These are phyloP conservation scores for Amphirosellinia nigrospora DNA, from an alignment of 495 filamentous ascomycete species.

Conservation along the genomic window DNA sequence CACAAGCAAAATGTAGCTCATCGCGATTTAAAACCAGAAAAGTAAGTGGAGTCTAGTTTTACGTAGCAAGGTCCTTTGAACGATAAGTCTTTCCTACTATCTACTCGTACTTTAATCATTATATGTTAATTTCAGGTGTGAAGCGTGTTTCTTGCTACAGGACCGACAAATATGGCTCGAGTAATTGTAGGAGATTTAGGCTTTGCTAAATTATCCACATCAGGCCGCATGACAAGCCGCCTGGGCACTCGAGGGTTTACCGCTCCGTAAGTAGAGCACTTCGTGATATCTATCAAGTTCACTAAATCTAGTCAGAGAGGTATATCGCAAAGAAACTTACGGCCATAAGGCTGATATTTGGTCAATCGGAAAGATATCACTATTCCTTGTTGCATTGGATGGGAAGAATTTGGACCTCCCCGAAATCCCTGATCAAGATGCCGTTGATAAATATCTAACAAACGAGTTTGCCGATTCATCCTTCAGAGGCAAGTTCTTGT, in stretches of 20 bases:
- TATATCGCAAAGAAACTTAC: conserved; percentile 31
- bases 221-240: conserved; percentile 62
- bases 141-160: conserved; percentile 71
- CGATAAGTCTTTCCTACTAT: too few species aligned
- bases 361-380: conserved; percentile 36
- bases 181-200: conserved; percentile 81
- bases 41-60: conserved; percentile 41
- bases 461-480: conserved; percentile 40
- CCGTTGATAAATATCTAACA: conserved; percentile 28
- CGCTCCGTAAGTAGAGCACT: conserved; percentile 67
- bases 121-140: neutral
- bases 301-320: conserved; percentile 32
- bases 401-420: conserved; percentile 38
- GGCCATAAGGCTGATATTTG: conserved; percentile 51
- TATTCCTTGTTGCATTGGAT: conserved; percentile 26
- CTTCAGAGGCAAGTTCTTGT: conserved; percentile 36
- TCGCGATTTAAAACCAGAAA: conserved; percentile 95
- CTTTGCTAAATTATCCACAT: conserved; percentile 53
- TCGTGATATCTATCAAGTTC: neutral
- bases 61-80: too few species aligned
- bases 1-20: conserved; percentile 83
- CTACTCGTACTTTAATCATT: neutral
- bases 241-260: conserved; percentile 71
- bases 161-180: conserved; percentile 56
- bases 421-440: conserved; percentile 34